These are phyloP conservation scores for Phytophthora cactorum DNA, from an alignment of 352 stramenopile species.

Conservation along the genomic window DNA sequence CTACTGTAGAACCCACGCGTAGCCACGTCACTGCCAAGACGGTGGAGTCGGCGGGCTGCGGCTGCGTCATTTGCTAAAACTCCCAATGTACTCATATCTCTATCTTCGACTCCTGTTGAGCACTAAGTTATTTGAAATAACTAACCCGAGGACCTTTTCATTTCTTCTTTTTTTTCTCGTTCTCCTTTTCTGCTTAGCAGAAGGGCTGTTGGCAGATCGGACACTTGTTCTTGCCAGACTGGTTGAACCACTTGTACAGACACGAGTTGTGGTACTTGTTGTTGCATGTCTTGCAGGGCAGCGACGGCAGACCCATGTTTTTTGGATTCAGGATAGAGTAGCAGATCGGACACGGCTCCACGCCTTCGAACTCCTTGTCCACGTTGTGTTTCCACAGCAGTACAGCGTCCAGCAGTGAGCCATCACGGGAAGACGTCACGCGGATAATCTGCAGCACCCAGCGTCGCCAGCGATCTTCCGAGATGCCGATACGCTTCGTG, in stretches of 20 bases:
- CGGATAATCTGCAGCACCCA: conserved; percentile 95
- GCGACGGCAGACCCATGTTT: conserved; percentile 87
- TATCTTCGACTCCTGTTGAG: conserved; percentile 37
- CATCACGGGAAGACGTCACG: conserved; percentile 88
- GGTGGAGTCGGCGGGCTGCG: conserved; percentile 61
- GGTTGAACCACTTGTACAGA: conserved; percentile 95
- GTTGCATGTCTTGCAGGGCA: conserved; percentile 91
- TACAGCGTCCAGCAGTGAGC: conserved; percentile 91
- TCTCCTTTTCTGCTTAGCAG: conserved; percentile 38
- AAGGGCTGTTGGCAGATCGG: conserved; percentile 93
- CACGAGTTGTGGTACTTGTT: conserved; percentile 95
- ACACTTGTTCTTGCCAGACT: conserved; percentile 94
- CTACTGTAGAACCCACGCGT: conserved; percentile 31
- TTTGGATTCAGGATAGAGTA: conserved; percentile 93
- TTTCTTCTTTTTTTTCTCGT: neutral
- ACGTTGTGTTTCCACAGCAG: conserved; percentile 94
- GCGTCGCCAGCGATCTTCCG: conserved; percentile 90
- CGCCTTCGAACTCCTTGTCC: conserved; percentile 93
- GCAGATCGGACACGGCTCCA: conserved; percentile 93
- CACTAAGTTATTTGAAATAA: conserved; percentile 46
- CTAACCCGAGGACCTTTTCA: conserved; percentile 14
- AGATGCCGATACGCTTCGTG: conserved; percentile 90
- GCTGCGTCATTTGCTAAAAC: conserved; percentile 61
- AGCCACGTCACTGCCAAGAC: conserved; percentile 38
- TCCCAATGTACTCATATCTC: conserved; percentile 25